Evolutionary conservation across 768 basidiomycete genomes (phyloP).

Genomic region (Fomitopsis serialis): DNA sequence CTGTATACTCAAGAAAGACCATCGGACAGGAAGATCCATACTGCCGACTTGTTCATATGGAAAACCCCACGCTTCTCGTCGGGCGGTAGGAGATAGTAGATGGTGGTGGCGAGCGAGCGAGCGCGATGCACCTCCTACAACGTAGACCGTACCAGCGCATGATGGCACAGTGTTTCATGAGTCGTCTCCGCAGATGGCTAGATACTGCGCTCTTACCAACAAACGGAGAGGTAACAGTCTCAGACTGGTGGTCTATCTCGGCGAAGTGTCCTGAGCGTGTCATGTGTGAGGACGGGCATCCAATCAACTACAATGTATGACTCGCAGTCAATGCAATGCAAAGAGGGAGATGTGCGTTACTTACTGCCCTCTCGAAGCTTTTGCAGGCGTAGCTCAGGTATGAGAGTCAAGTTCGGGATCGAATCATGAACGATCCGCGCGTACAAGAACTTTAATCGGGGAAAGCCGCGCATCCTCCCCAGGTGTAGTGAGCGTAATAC

Average conservation of each 20-base stretch:
- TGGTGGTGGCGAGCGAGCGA: slow-evolving; percentile 38
- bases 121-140: slow-evolving; percentile 22
- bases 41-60: slow-evolving; percentile 45
- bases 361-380: slow-evolving; percentile 26
- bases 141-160: neutral
- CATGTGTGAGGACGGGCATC: neutral
- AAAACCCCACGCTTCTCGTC: slow-evolving; percentile 35
- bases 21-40: too few relatives aligned
- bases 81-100: slow-evolving; percentile 43
- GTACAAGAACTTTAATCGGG: too few relatives aligned
- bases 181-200: too few relatives aligned
- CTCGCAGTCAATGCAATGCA: too few relatives aligned
- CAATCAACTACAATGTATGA: neutral
- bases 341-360: neutral
- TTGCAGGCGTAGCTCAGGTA: slow-evolving; percentile 21
- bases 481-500: too few relatives aligned
- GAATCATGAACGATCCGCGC: too few relatives aligned
- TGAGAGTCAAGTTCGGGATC: slow-evolving; percentile 22
- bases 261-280: slow-evolving; percentile 27
- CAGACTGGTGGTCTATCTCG: slow-evolving; percentile 28
- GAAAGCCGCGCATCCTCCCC: too few relatives aligned
- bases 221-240: slow-evolving; percentile 27
- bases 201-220: slow-evolving; percentile 18
- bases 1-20: neutral
- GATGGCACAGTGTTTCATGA: too few relatives aligned